These are phyloP conservation scores for Diutina rugosa DNA, from an alignment of 1,139 yeast genomes.

Conservation along the genomic window DNA sequence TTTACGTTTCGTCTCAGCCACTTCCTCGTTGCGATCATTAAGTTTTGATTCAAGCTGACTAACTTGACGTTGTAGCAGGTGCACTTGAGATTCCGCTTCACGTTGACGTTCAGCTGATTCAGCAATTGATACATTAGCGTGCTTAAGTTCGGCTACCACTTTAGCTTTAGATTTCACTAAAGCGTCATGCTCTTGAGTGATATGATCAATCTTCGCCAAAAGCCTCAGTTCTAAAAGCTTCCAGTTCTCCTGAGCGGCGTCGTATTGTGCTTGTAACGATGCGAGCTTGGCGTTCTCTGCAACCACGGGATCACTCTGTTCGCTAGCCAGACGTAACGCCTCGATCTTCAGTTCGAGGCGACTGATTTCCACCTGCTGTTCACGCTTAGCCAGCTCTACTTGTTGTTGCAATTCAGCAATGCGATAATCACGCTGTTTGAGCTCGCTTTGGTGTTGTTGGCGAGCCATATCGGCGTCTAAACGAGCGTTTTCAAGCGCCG, in stretches of 20 bases:
- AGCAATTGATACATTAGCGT: slow-evolving; percentile 10
- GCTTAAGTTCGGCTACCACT: slow-evolving; percentile 16
- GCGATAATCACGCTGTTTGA: slow-evolving; percentile 16
- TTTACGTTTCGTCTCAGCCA: slow-evolving; percentile 16
- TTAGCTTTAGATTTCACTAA: slow-evolving; percentile 21
- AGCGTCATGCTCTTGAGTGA: slow-evolving; percentile 26
- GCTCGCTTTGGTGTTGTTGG: slow-evolving; percentile 23
- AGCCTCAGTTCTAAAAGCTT: slow-evolving; percentile 44
- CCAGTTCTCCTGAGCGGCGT: slow-evolving; percentile 59
- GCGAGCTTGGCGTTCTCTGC: slow-evolving; percentile 27
- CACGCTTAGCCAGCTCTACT: slow-evolving; percentile 17
- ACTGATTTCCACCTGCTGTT: slow-evolving; percentile 30
- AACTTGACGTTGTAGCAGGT: slow-evolving; percentile 7
- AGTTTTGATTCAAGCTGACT: slow-evolving; percentile 11
- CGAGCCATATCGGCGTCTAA: slow-evolving; percentile 28
- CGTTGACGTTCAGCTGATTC: slow-evolving; percentile 14
- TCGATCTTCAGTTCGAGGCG: slow-evolving; percentile 40
- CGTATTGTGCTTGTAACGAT: slow-evolving; percentile 46
- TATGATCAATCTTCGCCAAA: slow-evolving; percentile 29
- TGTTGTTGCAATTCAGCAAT: slow-evolving; percentile 17
- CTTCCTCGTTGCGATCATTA: slow-evolving; percentile 15
- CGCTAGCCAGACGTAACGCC: slow-evolving; percentile 11
- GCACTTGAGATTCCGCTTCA: slow-evolving; percentile 8
- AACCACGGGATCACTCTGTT: slow-evolving; percentile 3
- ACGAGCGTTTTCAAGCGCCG: slow-evolving; percentile 24